phyloP scores from a whole-genome alignment of 2,329 filamentous ascomycete genomes.

The Epichloe aotearoae region DNA sequence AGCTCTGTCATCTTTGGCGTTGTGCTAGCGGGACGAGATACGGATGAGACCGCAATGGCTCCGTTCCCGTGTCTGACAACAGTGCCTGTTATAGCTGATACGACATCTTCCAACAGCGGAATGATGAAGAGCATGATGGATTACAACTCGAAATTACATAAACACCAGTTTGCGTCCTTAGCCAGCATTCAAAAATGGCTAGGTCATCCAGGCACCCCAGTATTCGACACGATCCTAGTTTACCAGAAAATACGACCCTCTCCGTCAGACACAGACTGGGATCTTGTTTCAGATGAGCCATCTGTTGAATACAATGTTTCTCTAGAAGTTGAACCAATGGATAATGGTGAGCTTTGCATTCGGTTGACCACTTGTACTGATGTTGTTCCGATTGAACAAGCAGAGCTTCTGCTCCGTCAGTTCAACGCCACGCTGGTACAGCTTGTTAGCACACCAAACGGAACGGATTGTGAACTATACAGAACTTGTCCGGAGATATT shows the following conservation, averaged over 20 bases:
- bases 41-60: conserved; percentile 42
- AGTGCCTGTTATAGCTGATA: conserved; percentile 53
- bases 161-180: conserved; percentile 60
- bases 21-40: conserved; percentile 62
- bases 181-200: conserved; percentile 60
- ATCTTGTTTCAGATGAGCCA: conserved; percentile 49
- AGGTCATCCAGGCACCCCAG: conserved; percentile 45
- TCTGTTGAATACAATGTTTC: conserved; percentile 69
- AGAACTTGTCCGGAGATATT: conserved; percentile 29
- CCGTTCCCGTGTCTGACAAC: conserved; percentile 75
- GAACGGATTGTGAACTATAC: conserved; percentile 25
- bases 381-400: conserved; percentile 56
- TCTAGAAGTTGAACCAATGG: conserved; percentile 56
- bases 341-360: conserved; percentile 37
- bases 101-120: conserved; percentile 38
- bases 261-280: conserved; percentile 35
- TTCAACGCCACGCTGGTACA: conserved; percentile 54
- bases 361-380: conserved; percentile 53
- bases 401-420: conserved; percentile 52
- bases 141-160: conserved; percentile 50
- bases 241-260: conserved; percentile 51
- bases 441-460: conserved; percentile 37
- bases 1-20: conserved; percentile 61
- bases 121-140: conserved; percentile 51
- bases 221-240: conserved; percentile 79